phyloP scores from a whole-genome alignment of 2,329 filamentous ascomycete genomes.

The Ophiostoma perfectum region DNA sequence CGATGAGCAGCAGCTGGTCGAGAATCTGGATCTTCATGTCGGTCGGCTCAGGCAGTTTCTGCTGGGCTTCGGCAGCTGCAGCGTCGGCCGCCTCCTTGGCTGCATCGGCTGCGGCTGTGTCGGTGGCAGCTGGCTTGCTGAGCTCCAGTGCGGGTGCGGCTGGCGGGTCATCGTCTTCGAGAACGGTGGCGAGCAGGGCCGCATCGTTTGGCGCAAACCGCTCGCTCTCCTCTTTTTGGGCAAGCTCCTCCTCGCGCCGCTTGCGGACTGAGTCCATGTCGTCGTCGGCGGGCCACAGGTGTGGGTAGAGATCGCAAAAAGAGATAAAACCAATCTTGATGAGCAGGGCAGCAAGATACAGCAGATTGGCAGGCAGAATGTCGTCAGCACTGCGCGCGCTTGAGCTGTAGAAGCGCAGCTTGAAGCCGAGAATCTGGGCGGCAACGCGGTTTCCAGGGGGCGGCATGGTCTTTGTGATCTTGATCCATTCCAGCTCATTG shows the following conservation, averaged over 20 bases:
- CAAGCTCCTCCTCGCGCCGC: conserved; percentile 67
- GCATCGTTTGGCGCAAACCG: conserved; percentile 70
- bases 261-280: conserved; percentile 70
- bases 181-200: conserved; percentile 79
- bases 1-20: conserved; percentile 80
- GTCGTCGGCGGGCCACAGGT: conserved; percentile 80
- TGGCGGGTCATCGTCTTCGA: conserved; percentile 74
- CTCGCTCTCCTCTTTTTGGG: conserved; percentile 67
- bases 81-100: conserved; percentile 46
- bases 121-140: background rate
- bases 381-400: conserved; percentile 66
- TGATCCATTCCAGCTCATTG: conserved; percentile 67
- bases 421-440: conserved; percentile 93
- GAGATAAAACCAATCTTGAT: conserved; percentile 98
- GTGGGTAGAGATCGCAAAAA: conserved; percentile 81
- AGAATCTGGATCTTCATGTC: conserved; percentile 69
- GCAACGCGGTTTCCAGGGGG: conserved; percentile 84
- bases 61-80: conserved; percentile 16
- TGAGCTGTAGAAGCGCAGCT: conserved; percentile 90
- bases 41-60: conserved; percentile 42
- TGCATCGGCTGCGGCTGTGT: conserved; percentile 57
- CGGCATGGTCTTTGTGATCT: conserved; percentile 72
- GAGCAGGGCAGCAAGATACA: conserved; percentile 83
- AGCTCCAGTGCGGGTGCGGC: conserved; percentile 27
- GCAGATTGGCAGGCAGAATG: conserved; percentile 80